phyloP scores from a whole-genome alignment of 495 filamentous ascomycete genomes.

The Penicillium verhagenii region DNA sequence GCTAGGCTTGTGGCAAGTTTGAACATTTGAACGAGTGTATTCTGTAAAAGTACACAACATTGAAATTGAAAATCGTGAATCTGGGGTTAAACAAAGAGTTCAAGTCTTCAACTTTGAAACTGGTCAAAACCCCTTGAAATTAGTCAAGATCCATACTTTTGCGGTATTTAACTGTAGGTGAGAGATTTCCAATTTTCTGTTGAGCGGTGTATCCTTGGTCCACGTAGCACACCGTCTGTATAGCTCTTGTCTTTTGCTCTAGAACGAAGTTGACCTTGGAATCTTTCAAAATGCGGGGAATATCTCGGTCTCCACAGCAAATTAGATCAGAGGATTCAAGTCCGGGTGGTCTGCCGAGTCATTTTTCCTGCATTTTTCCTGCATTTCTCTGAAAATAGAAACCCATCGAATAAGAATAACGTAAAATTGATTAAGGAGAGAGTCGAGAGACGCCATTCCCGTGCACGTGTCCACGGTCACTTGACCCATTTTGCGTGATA shows the following conservation, averaged over 20 bases:
- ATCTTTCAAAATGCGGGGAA: not conserved
- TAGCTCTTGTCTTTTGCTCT: not conserved
- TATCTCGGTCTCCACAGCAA: not conserved
- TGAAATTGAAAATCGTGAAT: too few species aligned
- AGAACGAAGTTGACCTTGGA: not conserved
- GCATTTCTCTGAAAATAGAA: not conserved
- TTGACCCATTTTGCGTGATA: constrained; percentile 14
- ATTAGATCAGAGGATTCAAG: not conserved
- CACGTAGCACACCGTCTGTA: too few species aligned
- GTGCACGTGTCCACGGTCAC: not conserved
- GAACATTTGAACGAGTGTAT: too few species aligned
- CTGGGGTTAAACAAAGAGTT: too few species aligned
- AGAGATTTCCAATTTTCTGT: too few species aligned
- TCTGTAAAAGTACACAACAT: too few species aligned
- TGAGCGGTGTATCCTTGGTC: too few species aligned
- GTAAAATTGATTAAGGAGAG: not conserved
- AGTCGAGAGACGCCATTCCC: not conserved
- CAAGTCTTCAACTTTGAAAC: too few species aligned
- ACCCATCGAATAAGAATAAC: not conserved
- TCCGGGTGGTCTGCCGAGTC: not conserved
- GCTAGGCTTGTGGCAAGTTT: too few species aligned
- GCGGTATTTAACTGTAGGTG: too few species aligned
- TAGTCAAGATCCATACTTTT: too few species aligned
- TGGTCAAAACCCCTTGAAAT: too few species aligned
- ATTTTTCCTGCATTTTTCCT: not conserved